Conservation (phyloP, 306 rosid species). For the Cajanus cajan region DNA sequence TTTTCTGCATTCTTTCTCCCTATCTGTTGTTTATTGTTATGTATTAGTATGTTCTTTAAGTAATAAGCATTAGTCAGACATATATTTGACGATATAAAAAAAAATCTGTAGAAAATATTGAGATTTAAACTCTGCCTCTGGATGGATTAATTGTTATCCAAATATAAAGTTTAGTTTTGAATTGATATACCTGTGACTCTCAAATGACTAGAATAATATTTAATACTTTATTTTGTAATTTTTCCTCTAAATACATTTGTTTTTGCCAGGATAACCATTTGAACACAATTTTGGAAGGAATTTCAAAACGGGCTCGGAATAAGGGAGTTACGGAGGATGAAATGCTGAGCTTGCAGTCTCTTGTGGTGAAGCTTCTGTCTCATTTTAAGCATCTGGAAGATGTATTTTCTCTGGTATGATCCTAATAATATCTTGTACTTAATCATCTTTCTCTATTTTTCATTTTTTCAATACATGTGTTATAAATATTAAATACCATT, state of each 20-base stretch:
- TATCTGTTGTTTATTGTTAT: neutral
- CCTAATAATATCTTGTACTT: conserved; percentile 22
- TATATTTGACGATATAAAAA: neutral
- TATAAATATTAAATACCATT: conserved; percentile 16
- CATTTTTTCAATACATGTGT: neutral
- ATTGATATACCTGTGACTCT: neutral
- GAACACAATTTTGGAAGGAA: conserved; percentile 70
- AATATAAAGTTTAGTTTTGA: neutral
- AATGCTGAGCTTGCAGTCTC: conserved; percentile 75
- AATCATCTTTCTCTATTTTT: conserved; percentile 3
- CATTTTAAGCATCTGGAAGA: conserved; percentile 61
- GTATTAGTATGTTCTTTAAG: neutral
- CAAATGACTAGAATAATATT: conserved; percentile 3
- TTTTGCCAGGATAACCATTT: conserved; percentile 67
- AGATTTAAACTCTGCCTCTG: conserved; percentile 14
- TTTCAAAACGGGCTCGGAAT: conserved; percentile 49
- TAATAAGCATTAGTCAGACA: neutral
- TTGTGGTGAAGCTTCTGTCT: conserved; percentile 77
- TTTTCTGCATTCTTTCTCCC: neutral
- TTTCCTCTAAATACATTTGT: conserved; percentile 29
- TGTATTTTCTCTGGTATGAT: conserved; percentile 63
- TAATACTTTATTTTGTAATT: conserved; percentile 3
- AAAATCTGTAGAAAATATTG: conserved; percentile 11
- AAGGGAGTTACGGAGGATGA: conserved; percentile 58
- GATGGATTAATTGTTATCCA: conserved; percentile 6